Conservation (phyloP, 1,284 basidiomycete genomes). For the Gomphus sp. region DNA sequence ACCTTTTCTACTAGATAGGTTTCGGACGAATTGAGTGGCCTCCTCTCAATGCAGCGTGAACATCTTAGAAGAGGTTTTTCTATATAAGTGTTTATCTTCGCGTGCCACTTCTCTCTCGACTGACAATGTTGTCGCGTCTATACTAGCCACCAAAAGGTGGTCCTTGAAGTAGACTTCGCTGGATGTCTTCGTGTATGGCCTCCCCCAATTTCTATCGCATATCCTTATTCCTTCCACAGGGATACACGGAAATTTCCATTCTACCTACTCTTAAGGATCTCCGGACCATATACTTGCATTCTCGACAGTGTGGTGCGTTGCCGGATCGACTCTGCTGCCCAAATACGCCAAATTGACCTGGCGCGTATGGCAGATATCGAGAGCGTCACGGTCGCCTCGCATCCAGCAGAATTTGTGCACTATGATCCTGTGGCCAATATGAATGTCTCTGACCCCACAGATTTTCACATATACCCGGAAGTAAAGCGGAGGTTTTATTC, state of each 20-base stretch:
- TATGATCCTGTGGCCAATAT: slow-evolving; percentile 70
- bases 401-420: slow-evolving; percentile 66
- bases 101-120: slow-evolving; percentile 17
- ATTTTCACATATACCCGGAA: slow-evolving; percentile 88
- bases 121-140: slow-evolving; percentile 44
- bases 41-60: slow-evolving; percentile 54
- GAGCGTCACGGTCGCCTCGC: slow-evolving; percentile 59
- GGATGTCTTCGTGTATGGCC: slow-evolving; percentile 64
- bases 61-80: slow-evolving; percentile 69
- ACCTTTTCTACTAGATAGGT: neutral
- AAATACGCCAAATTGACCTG: slow-evolving; percentile 8
- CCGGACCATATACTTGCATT: slow-evolving; percentile 76
- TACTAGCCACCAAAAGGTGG: slow-evolving; percentile 90
- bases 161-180: slow-evolving; percentile 81
- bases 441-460: slow-evolving; percentile 60
- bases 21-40: slow-evolving; percentile 9
- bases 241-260: slow-evolving; percentile 87
- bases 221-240: slow-evolving; percentile 35
- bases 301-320: slow-evolving; percentile 70
- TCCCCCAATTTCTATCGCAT: slow-evolving; percentile 1
- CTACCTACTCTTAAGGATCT: slow-evolving; percentile 70
- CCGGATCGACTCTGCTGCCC: neutral
- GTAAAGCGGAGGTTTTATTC: slow-evolving; percentile 90
- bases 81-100: slow-evolving; percentile 58
- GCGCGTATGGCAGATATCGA: slow-evolving; percentile 51